phyloP scores from a whole-genome alignment of 164 flowering plant species.

The Vitis riparia region DNA sequence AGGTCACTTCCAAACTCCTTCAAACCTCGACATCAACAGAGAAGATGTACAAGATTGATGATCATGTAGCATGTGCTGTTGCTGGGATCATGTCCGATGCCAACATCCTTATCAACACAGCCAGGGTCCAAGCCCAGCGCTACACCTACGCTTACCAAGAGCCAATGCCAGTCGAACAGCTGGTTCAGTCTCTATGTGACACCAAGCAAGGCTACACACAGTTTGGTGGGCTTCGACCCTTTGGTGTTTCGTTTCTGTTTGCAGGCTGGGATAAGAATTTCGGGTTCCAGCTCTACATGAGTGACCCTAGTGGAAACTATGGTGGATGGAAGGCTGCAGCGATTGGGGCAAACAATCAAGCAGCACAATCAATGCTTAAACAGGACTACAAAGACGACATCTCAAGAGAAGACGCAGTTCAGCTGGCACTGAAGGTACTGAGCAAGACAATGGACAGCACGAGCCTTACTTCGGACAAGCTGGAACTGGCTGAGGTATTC shows the following conservation, averaged over 20 bases:
- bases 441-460: constrained; percentile 79
- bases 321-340: constrained; percentile 74
- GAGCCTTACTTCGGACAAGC: constrained; percentile 66
- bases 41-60: constrained; percentile 78
- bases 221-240: constrained; percentile 73
- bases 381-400: constrained; percentile 63
- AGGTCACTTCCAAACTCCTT: constrained; percentile 62
- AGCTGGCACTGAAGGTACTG: constrained; percentile 63
- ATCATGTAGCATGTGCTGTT: constrained; percentile 73
- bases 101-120: constrained; percentile 68
- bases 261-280: constrained; percentile 68
- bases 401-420: constrained; percentile 49
- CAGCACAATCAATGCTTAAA: constrained; percentile 64
- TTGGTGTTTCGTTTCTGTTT: constrained; percentile 65
- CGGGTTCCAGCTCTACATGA: constrained; percentile 69
- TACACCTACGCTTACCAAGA: constrained; percentile 62
- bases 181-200: constrained; percentile 68
- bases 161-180: constrained; percentile 77
- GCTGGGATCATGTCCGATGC: constrained; percentile 85
- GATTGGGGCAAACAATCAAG: constrained; percentile 60
- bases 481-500: constrained; percentile 59
- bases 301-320: constrained; percentile 71
- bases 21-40: constrained; percentile 60
- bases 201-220: constrained; percentile 78
- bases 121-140: constrained; percentile 69